Percentiles rank a stretch among this genome's conserved stretches.
Conservation (phyloP, 1,284 basidiomycete genomes). For the Tremellales sp. region DNA sequence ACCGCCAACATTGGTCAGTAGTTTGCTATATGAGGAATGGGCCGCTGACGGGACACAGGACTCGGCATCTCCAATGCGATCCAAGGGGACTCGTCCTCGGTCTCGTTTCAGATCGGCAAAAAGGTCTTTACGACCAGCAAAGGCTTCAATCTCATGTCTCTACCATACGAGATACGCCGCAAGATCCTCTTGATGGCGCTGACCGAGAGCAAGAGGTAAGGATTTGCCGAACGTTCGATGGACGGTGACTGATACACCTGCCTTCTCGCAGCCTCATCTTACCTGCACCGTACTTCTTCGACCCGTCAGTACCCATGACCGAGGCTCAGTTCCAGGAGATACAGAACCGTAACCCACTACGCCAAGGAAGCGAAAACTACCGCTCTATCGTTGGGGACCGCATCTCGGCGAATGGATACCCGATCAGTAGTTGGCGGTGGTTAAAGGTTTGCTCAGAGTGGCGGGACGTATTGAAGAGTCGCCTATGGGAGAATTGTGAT, state of each 20-base stretch:
- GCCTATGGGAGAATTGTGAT: constrained; percentile 23
- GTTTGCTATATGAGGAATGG: neutral
- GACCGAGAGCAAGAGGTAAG: constrained; percentile 25
- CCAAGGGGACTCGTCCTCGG: constrained; percentile 22
- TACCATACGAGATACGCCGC: constrained; percentile 28
- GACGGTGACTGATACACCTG: neutral
- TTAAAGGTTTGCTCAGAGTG: constrained; percentile 22
- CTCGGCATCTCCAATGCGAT: constrained; percentile 34
- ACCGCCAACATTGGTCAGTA: constrained; percentile 31
- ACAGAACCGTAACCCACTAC: constrained; percentile 17
- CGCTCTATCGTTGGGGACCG: constrained; percentile 27
- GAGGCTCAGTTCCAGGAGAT: constrained; percentile 12
- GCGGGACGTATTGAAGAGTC: constrained; percentile 19
- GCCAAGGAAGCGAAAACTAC: constrained; percentile 26
- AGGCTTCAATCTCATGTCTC: constrained; percentile 20
- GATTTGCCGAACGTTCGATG: too few species aligned
- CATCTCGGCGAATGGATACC: constrained; percentile 29
- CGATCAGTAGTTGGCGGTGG: constrained; percentile 34
- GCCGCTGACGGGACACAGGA: constrained; percentile 9
- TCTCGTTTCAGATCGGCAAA: constrained; percentile 31
- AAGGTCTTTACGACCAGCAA: constrained; percentile 29
- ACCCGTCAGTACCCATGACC: constrained; percentile 13
- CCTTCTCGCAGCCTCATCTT: constrained; percentile 21
- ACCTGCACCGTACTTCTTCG: constrained; percentile 16
- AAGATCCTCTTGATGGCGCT: constrained; percentile 31